Evolutionary conservation across 1,139 yeast species (phyloP).

Genomic region (Geotrichum bryndzae): DNA sequence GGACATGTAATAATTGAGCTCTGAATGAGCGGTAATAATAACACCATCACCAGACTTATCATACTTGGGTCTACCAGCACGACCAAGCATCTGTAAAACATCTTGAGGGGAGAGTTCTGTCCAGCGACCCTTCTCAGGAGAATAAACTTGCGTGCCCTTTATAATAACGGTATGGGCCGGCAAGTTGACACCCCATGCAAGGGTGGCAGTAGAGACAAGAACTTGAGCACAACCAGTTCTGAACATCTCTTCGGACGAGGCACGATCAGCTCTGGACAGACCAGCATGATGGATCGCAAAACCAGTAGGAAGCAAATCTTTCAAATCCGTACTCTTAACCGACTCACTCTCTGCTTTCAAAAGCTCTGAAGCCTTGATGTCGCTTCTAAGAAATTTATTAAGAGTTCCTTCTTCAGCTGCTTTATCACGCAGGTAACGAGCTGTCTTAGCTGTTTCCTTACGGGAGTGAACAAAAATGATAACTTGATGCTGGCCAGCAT

Average conservation of each 20-base stretch:
- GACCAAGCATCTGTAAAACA: constrained; percentile 79
- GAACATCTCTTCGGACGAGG: constrained; percentile 76
- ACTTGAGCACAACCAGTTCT: constrained; percentile 81
- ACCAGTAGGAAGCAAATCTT: constrained; percentile 61
- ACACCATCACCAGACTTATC: constrained; percentile 93
- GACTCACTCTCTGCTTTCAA: constrained; percentile 57
- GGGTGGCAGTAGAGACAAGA: constrained; percentile 86
- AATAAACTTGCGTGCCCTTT: constrained; percentile 90
- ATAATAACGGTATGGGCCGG: constrained; percentile 96
- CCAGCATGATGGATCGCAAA: constrained; percentile 97
- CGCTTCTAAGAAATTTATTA: constrained; percentile 44
- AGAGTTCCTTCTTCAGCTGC: constrained; percentile 52
- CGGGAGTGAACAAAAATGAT: constrained; percentile 92
- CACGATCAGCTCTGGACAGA: constrained; percentile 63
- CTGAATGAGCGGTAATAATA: constrained; percentile 80
- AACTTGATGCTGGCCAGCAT: constrained; percentile 63
- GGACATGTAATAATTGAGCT: constrained; percentile 82
- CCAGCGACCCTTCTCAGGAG: constrained; percentile 88
- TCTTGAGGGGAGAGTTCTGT: constrained; percentile 88
- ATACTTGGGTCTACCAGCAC: constrained; percentile 96
- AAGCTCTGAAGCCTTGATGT: constrained; percentile 59
- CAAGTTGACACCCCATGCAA: constrained; percentile 97
- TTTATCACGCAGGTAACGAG: constrained; percentile 62
- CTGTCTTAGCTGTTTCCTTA: constrained; percentile 84
- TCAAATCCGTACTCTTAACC: constrained; percentile 50